A percentile compares a stretch with the other conserved stretches of the same genome.
Conservation (phyloP, 805 yeast genomes). For the Hanseniaspora meyeri region DNA sequence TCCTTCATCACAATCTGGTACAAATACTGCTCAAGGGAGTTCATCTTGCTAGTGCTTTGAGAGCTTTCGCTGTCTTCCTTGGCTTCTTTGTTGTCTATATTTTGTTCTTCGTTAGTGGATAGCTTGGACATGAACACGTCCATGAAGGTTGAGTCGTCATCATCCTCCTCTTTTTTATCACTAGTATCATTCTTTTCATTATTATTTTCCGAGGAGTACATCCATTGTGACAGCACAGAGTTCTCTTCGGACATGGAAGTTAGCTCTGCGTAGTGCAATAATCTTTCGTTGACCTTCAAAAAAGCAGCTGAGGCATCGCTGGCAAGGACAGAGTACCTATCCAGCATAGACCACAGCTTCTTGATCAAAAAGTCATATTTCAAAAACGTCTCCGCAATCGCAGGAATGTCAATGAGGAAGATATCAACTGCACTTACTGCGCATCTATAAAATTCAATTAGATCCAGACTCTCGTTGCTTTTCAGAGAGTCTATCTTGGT, state of each 20-base stretch:
- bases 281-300: constrained; percentile 81
- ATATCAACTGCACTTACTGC: constrained; percentile 79
- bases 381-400: constrained; percentile 79
- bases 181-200: not conserved
- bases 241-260: constrained; percentile 48
- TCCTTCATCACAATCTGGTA: constrained; percentile 56
- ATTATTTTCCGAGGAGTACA: constrained; percentile 37
- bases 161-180: not conserved
- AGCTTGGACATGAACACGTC: constrained; percentile 2
- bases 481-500: not conserved
- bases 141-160: constrained; percentile 2
- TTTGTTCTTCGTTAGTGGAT: not conserved
- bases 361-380: constrained; percentile 53
- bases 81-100: not conserved
- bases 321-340: constrained; percentile 51
- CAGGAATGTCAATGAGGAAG: constrained; percentile 85
- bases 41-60: not conserved
- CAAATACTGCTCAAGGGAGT: constrained; percentile 27
- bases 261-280: constrained; percentile 40
- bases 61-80: not conserved
- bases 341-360: constrained; percentile 69
- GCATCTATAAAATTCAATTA: constrained; percentile 14
- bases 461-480: constrained; percentile 17
- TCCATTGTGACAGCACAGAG: constrained; percentile 20
- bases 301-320: constrained; percentile 74